Evolutionary conservation across 2,329 filamentous ascomycete species (phyloP).

Genomic region (Septoria linicola): DNA sequence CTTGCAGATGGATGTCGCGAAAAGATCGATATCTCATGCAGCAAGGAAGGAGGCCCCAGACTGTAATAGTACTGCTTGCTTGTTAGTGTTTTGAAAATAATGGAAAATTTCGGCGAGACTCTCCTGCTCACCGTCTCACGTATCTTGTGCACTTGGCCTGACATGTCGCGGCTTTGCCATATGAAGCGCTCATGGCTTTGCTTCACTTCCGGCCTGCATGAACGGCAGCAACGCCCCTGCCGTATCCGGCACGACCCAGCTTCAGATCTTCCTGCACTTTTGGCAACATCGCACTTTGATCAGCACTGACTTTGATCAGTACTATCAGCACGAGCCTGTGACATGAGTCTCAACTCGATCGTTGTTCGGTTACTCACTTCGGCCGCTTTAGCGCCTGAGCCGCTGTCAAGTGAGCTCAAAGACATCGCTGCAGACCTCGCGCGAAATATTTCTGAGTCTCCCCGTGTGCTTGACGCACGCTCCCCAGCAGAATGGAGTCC

Average conservation of each 20-base stretch:
- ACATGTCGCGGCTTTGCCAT: too few relatives aligned
- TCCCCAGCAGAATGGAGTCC: too few relatives aligned
- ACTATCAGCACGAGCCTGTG: background rate
- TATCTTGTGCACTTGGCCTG: too few relatives aligned
- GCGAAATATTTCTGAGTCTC: background rate
- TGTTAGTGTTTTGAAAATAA: conserved; percentile 9
- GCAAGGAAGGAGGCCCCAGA: conserved; percentile 1
- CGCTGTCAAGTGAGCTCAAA: background rate
- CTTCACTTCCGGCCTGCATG: too few relatives aligned
- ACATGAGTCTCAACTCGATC: background rate
- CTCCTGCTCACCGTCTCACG: background rate
- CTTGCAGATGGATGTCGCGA: conserved; percentile 7
- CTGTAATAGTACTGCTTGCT: conserved; percentile 16
- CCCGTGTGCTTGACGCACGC: too few relatives aligned
- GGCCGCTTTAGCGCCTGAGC: background rate
- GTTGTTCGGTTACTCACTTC: background rate
- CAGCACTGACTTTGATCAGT: too few relatives aligned
- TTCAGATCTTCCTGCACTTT: too few relatives aligned
- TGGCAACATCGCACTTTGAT: too few relatives aligned
- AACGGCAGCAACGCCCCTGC: too few relatives aligned
- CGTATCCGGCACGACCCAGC: too few relatives aligned
- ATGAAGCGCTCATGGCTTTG: too few relatives aligned
- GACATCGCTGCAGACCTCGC: background rate
- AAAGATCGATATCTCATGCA: conserved; percentile 15
- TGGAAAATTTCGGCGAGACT: background rate